phyloP scores from a whole-genome alignment of 2,329 filamentous ascomycete species.

The Lasiodiplodia sp. region DNA sequence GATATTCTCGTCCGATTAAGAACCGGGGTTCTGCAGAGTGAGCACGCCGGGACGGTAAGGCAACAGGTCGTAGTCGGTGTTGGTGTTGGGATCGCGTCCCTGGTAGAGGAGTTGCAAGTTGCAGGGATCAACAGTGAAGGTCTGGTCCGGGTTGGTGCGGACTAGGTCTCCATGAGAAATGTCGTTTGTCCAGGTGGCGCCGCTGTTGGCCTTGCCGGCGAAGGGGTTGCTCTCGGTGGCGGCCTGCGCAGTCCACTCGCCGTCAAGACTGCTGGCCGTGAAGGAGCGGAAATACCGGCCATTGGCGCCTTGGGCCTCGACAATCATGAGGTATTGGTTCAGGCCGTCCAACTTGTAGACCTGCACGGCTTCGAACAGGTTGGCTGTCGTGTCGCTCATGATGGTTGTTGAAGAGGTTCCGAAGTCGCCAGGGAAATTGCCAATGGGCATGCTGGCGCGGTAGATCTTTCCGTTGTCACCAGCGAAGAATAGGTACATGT shows the following conservation, averaged over 20 bases:
- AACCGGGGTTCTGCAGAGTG: slow-evolving; percentile 49
- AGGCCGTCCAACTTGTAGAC: slow-evolving; percentile 67
- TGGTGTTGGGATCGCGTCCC: slow-evolving; percentile 56
- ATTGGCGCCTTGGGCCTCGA: slow-evolving; percentile 65
- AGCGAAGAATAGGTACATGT: slow-evolving; percentile 73
- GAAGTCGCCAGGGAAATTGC: slow-evolving; percentile 68
- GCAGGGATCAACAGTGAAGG: slow-evolving; percentile 68
- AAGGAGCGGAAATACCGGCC: slow-evolving; percentile 73
- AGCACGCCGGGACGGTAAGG: slow-evolving; percentile 65
- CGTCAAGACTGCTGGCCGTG: slow-evolving; percentile 64
- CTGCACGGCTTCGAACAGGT: slow-evolving; percentile 71
- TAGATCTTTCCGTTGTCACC: slow-evolving; percentile 74
- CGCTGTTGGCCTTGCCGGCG: slow-evolving; percentile 71
- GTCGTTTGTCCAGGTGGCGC: slow-evolving; percentile 70
- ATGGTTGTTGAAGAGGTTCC: slow-evolving; percentile 59
- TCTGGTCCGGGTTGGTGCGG: slow-evolving; percentile 65
- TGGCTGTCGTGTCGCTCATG: slow-evolving; percentile 61
- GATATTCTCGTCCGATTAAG: not conserved
- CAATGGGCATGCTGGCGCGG: slow-evolving; percentile 68
- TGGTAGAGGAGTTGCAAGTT: slow-evolving; percentile 72
- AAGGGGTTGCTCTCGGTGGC: slow-evolving; percentile 65
- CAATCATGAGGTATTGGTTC: slow-evolving; percentile 70
- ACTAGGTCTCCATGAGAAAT: slow-evolving; percentile 72
- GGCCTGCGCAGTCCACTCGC: slow-evolving; percentile 66
- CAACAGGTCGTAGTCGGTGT: slow-evolving; percentile 57